These are phyloP conservation scores for Aspergillus novoparasiticus DNA, from an alignment of 2,329 filamentous ascomycete genomes.

Conservation along the genomic window DNA sequence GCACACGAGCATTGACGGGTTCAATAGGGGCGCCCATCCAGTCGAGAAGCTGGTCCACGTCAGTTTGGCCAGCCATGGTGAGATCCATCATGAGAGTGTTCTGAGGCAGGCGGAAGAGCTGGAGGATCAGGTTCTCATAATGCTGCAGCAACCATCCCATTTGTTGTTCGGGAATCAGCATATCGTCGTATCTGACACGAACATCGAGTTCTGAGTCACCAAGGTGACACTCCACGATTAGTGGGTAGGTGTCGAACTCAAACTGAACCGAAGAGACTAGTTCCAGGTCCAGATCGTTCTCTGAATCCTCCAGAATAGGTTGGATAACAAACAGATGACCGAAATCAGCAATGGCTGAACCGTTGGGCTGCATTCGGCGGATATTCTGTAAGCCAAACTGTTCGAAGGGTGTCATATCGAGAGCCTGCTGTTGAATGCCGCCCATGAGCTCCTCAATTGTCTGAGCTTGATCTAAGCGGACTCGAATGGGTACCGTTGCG, in stretches of 20 bases:
- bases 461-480: background rate
- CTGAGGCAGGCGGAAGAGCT: background rate
- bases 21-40: background rate
- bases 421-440: background rate
- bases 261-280: background rate
- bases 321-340: background rate
- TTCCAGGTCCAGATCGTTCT: background rate
- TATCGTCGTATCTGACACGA: background rate
- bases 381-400: conserved; percentile 3
- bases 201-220: background rate
- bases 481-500: conserved; percentile 38
- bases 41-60: background rate
- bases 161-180: background rate
- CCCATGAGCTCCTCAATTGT: background rate
- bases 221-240: background rate
- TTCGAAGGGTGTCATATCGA: conserved; percentile 4
- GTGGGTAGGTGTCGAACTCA: background rate
- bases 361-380: background rate
- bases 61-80: background rate
- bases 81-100: background rate
- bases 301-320: background rate
- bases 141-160: background rate
- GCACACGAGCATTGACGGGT: background rate
- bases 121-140: background rate
- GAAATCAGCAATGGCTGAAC: background rate